Conservation (phyloP, 345 rosid genomes). For the Brassica nigra region DNA sequence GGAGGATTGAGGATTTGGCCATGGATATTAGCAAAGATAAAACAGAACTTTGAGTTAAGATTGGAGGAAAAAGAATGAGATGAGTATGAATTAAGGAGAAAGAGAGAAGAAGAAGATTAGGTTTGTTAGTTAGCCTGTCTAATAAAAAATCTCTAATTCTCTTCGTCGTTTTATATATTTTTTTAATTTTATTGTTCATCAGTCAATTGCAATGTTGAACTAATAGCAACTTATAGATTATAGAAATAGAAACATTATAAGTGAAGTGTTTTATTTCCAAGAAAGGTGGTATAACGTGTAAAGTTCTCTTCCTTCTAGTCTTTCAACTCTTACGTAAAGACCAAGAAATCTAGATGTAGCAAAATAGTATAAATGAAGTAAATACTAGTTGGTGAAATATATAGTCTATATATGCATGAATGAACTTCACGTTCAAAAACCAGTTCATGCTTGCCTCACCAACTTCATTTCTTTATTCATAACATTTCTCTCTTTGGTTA, state of each 20-base stretch:
- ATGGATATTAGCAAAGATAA: neutral
- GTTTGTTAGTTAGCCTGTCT: slow-evolving; percentile 42
- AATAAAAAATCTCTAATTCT: slow-evolving; percentile 10
- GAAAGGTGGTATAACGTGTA: slow-evolving; percentile 8
- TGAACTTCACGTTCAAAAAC: slow-evolving; percentile 8
- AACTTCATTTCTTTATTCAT: slow-evolving; percentile 6
- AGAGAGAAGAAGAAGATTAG: neutral
- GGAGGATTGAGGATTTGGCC: slow-evolving; percentile 23
- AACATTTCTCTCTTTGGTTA: neutral
- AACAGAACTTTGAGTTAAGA: slow-evolving; percentile 32
- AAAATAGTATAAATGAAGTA: neutral
- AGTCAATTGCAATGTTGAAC: slow-evolving; percentile 6
- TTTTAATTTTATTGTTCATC: slow-evolving; percentile 26
- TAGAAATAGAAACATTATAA: slow-evolving; percentile 6
- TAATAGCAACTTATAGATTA: neutral
- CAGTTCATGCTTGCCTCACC: slow-evolving; percentile 11
- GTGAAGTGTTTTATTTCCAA: slow-evolving; percentile 6
- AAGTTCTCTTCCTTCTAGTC: slow-evolving; percentile 2
- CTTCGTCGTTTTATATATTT: neutral
- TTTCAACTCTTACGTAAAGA: neutral
- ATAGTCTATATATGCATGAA: neutral
- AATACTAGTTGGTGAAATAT: neutral
- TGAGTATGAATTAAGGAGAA: slow-evolving; percentile 9
- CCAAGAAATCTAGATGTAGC: neutral
- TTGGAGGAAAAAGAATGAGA: slow-evolving; percentile 16